These are phyloP conservation scores for Tranzscheliella williamsii DNA, from an alignment of 1,284 basidiomycete genomes.

Conservation along the genomic window DNA sequence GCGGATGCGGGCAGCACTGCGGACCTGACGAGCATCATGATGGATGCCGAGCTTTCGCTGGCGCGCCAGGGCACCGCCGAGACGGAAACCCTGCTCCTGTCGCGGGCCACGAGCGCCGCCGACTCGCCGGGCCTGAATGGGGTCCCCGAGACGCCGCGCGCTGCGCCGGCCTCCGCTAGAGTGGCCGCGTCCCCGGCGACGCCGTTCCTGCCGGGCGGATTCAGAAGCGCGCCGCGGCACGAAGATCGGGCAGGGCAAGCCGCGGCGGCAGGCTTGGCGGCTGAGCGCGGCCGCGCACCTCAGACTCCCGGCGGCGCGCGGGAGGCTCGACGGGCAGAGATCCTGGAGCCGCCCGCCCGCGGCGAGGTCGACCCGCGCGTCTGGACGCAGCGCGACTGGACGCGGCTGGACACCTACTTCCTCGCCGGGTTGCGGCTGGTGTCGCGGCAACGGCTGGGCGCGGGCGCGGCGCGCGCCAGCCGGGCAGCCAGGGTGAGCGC, in stretches of 20 bases:
- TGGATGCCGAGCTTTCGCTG: constrained; percentile 29
- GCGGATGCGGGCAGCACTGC: not conserved
- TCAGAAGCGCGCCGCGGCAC: constrained; percentile 1
- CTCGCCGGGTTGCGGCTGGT: constrained; percentile 10
- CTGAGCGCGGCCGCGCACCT: not conserved
- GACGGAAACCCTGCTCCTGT: constrained; percentile 9
- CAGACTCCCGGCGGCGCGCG: not conserved
- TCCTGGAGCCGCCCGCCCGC: constrained; percentile 2
- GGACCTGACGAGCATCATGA: constrained; percentile 28
- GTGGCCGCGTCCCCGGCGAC: constrained; percentile 12
- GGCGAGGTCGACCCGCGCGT: constrained; percentile 7
- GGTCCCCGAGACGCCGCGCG: too few relatives aligned
- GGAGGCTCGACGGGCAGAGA: constrained; percentile 10
- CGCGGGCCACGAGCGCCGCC: constrained; percentile 12
- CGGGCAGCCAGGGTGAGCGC: not conserved
- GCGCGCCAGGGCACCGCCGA: constrained; percentile 18
- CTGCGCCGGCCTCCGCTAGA: not conserved
- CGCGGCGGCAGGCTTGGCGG: not conserved
- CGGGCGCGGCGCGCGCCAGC: not conserved
- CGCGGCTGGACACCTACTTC: constrained; percentile 34
- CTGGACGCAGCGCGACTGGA: constrained; percentile 27
- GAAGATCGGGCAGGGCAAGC: constrained; percentile 1
- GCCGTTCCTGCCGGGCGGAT: constrained; percentile 33
- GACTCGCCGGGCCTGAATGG: not conserved
- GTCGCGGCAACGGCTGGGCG: not conserved